phyloP scores from a whole-genome alignment of 106 monocot species.

The Platanthera guangdongensis region DNA sequence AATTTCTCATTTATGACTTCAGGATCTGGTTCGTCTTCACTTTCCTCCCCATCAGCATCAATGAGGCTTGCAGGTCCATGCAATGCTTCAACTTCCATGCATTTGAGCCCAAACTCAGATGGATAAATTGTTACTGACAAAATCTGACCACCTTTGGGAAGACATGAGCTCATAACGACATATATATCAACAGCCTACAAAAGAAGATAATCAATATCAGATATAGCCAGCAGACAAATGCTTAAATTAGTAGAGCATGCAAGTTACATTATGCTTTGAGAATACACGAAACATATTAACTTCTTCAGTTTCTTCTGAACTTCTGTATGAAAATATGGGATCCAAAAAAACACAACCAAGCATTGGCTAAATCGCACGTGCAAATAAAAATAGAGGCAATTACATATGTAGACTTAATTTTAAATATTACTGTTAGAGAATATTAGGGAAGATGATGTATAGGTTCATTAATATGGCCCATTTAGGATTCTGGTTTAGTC shows the following conservation, averaged over 20 bases:
- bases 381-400: not conserved
- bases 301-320: not conserved
- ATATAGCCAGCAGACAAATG: not conserved
- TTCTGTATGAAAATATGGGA: not conserved
- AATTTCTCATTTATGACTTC: slow-evolving; percentile 54
- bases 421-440: too few species aligned
- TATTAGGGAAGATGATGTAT: too few species aligned
- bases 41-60: slow-evolving; percentile 25
- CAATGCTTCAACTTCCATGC: slow-evolving; percentile 74
- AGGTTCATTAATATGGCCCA: too few species aligned
- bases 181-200: slow-evolving; percentile 83
- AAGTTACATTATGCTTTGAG: not conserved
- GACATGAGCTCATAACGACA: slow-evolving; percentile 81
- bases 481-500: too few species aligned
- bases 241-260: not conserved
- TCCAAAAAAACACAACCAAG: not conserved
- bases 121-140: slow-evolving; percentile 70
- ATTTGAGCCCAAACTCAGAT: slow-evolving; percentile 77
- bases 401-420: too few species aligned
- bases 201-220: slow-evolving; percentile 7
- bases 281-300: not conserved
- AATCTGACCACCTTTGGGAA: slow-evolving; percentile 78
- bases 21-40: slow-evolving; percentile 35
- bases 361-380: not conserved
- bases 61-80: slow-evolving; percentile 63